These are phyloP conservation scores for Dichotomocladium elegans DNA, from an alignment of 371 early-diverging fungal genomes.

Conservation along the genomic window DNA sequence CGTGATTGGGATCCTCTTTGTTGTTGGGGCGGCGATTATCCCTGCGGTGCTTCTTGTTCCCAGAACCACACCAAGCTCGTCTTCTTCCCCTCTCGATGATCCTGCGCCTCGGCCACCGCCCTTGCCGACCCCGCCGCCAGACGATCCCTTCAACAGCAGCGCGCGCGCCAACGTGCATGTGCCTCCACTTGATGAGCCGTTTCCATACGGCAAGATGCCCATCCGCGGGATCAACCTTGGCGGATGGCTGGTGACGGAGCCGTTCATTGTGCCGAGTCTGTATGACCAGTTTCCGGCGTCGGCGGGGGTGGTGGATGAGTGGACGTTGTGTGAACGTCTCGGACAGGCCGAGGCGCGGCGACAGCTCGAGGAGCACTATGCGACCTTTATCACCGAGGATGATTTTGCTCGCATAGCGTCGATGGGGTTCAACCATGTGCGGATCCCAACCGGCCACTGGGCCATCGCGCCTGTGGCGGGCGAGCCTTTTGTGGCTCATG, in stretches of 20 bases:
- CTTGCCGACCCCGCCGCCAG: too few relatives aligned
- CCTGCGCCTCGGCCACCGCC: too few relatives aligned
- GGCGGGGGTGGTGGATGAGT: conserved; percentile 56
- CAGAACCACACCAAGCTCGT: not conserved
- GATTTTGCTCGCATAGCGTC: conserved; percentile 61
- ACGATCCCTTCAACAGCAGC: conserved; percentile 14
- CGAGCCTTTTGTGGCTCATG: conserved; percentile 60
- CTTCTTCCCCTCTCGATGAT: too few relatives aligned
- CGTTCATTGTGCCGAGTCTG: conserved; percentile 68
- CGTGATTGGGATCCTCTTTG: too few relatives aligned
- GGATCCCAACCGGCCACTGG: conserved; percentile 79
- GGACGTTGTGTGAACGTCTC: conserved; percentile 52
- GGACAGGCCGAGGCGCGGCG: conserved; percentile 55
- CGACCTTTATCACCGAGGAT: conserved; percentile 64
- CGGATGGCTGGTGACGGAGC: conserved; percentile 72
- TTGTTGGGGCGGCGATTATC: too few relatives aligned
- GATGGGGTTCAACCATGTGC: conserved; percentile 69
- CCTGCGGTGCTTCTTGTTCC: too few relatives aligned
- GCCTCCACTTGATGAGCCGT: conserved; percentile 47
- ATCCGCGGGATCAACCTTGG: conserved; percentile 76
- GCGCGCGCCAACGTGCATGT: conserved; percentile 30
- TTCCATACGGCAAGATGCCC: conserved; percentile 44
- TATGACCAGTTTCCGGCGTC: conserved; percentile 56
- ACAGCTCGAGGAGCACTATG: conserved; percentile 57
- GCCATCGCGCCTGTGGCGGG: conserved; percentile 38